These are phyloP conservation scores for Apiospora koreana DNA, from an alignment of 2,329 filamentous ascomycete genomes.

Conservation along the genomic window DNA sequence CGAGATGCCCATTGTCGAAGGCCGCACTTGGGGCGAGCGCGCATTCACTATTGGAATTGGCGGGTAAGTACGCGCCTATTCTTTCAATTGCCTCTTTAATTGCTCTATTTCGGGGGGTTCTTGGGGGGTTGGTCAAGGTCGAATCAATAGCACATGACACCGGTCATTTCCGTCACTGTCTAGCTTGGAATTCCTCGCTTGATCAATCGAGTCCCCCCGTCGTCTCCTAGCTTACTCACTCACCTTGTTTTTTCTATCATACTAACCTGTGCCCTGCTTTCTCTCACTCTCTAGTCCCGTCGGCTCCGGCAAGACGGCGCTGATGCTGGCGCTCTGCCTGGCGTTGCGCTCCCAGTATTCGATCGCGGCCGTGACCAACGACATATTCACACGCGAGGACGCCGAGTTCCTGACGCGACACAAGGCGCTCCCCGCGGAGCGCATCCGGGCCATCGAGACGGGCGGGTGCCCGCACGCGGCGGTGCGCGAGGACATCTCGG, in stretches of 20 bases:
- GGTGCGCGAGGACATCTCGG: constrained; percentile 93
- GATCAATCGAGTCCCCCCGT: neutral
- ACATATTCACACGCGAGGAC: constrained; percentile 98
- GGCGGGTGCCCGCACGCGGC: constrained; percentile 96
- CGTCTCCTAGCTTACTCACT: neutral
- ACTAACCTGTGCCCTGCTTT: neutral
- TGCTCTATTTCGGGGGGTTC: neutral
- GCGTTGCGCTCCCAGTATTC: constrained; percentile 79
- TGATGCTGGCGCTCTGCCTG: constrained; percentile 92
- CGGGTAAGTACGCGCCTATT: constrained; percentile 61
- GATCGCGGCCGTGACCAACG: constrained; percentile 95
- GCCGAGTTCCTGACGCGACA: constrained; percentile 93
- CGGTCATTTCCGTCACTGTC: neutral
- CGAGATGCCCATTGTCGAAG: constrained; percentile 92
- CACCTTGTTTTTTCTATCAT: neutral
- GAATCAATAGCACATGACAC: neutral
- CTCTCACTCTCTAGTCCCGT: constrained; percentile 66
- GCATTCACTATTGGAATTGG: constrained; percentile 98
- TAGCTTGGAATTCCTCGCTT: neutral
- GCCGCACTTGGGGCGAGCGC: constrained; percentile 81
- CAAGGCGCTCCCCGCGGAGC: constrained; percentile 76
- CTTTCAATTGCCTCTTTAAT: neutral
- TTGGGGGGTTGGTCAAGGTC: neutral
- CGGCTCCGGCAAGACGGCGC: constrained; percentile 93
- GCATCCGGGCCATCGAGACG: constrained; percentile 95